Conservation (phyloP, 768 basidiomycete genomes). For the Suillus subalutaceus region DNA sequence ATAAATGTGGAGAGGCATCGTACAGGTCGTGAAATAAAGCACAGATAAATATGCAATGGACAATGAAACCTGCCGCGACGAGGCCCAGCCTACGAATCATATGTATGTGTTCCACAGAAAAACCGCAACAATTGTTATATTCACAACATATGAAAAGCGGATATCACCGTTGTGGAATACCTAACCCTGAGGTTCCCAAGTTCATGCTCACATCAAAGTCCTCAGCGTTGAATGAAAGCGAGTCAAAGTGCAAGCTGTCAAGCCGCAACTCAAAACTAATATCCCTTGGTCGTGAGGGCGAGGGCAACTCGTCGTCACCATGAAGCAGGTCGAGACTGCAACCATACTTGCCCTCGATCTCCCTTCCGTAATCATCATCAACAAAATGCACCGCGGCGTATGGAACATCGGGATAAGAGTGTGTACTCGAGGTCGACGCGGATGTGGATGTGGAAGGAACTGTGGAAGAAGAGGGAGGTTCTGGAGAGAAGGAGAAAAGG, state of each 20-base stretch:
- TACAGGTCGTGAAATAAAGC: constrained; percentile 5
- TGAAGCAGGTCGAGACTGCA: constrained; percentile 14
- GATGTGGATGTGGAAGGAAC: constrained; percentile 19
- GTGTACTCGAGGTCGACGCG: constrained; percentile 14
- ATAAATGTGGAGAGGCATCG: not conserved
- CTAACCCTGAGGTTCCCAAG: not conserved
- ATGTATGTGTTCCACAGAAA: not conserved
- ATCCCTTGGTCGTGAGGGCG: constrained; percentile 35
- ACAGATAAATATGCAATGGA: not conserved
- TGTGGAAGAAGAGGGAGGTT: constrained; percentile 9
- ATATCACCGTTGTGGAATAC: not conserved
- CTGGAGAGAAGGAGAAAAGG: constrained; percentile 31
- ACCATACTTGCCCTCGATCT: constrained; percentile 19
- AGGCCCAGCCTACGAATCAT: not conserved
- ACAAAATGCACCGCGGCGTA: constrained; percentile 19
- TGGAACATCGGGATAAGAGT: constrained; percentile 20
- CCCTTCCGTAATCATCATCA: constrained; percentile 21
- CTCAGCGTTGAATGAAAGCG: constrained; percentile 67
- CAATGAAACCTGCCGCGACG: not conserved
- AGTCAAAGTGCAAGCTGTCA: constrained; percentile 75
- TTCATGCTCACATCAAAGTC: constrained; percentile 43
- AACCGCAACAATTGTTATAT: not conserved
- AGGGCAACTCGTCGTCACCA: constrained; percentile 4
- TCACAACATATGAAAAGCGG: not conserved
- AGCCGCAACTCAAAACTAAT: constrained; percentile 65